Evolutionary conservation across 306 rosid species (phyloP).

Genomic region (Ormosia emarginata): DNA sequence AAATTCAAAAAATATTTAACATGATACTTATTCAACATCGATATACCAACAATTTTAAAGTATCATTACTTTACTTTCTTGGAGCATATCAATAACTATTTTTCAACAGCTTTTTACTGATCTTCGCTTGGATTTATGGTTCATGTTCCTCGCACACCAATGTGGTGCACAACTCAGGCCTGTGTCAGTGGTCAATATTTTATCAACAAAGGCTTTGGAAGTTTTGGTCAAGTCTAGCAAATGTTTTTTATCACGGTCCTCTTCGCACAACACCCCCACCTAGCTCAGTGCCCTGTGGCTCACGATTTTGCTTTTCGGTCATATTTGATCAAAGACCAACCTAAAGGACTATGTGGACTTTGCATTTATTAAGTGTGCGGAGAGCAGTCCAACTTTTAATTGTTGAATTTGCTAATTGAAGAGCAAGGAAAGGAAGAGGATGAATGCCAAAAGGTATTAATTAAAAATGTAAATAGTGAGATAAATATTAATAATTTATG

Average conservation of each 20-base stretch:
- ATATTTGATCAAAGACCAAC: slow-evolving; percentile 14
- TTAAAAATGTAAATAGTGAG: too few relatives aligned
- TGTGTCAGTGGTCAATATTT: slow-evolving; percentile 19
- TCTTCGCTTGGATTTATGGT: background rate
- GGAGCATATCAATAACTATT: too few relatives aligned
- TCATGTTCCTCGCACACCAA: slow-evolving; percentile 2
- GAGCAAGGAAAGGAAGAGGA: background rate
- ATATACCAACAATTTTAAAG: too few relatives aligned
- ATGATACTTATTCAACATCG: too few relatives aligned
- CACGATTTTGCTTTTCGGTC: slow-evolving; percentile 2
- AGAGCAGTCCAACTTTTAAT: slow-evolving; percentile 16
- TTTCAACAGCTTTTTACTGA: too few relatives aligned
- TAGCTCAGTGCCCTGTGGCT: slow-evolving; percentile 17
- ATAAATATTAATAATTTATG: too few relatives aligned
- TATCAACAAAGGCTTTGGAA: background rate
- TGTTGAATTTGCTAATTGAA: slow-evolving; percentile 19
- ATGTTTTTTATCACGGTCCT: slow-evolving; percentile 36
- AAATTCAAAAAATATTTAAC: too few relatives aligned
- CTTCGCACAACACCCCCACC: slow-evolving; percentile 7
- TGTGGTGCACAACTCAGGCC: slow-evolving; percentile 29
- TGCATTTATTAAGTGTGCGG: slow-evolving; percentile 45
- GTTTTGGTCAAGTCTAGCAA: slow-evolving; percentile 40
- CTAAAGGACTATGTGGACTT: background rate
- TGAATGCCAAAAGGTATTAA: slow-evolving; percentile 24
- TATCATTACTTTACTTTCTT: too few relatives aligned